Conservation (phyloP, 148 eudicot species). For the Agrostemma githago region DNA sequence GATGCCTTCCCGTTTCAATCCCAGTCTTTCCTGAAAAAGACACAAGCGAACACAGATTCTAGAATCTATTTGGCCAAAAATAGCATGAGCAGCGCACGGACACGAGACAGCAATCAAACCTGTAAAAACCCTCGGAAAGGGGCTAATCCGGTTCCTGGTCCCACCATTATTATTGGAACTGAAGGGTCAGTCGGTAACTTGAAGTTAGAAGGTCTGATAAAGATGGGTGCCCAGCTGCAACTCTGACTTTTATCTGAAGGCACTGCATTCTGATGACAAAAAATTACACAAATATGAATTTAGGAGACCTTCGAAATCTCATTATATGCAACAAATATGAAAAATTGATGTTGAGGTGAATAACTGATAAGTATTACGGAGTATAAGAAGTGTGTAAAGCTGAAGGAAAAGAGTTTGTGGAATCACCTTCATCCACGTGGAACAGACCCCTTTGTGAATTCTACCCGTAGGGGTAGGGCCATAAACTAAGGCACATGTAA, state of each 20-base stretch:
- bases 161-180: conserved; percentile 76
- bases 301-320: background rate
- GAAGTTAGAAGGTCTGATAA: conserved; percentile 78
- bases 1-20: conserved; percentile 57
- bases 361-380: background rate
- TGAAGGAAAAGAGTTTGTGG: background rate
- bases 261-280: conserved; percentile 65
- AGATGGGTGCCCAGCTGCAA: conserved; percentile 77
- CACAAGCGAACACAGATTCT: background rate
- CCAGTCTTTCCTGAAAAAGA: conserved; percentile 69
- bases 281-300: background rate
- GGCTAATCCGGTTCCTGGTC: conserved; percentile 93
- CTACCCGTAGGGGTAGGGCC: conserved; percentile 78
- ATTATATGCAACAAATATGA: background rate
- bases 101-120: conserved; percentile 32
- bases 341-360: background rate
- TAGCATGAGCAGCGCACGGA: background rate
- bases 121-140: conserved; percentile 91
- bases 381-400: background rate
- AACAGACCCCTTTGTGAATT: conserved; percentile 80
- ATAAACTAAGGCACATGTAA: conserved; percentile 71
- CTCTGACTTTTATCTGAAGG: conserved; percentile 47
- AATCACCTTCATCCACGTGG: conserved; percentile 93
- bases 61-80: background rate
- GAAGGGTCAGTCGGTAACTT: conserved; percentile 65